phyloP scores from a whole-genome alignment of 2,329 filamentous ascomycete genomes.

The Apiospora aurea region DNA sequence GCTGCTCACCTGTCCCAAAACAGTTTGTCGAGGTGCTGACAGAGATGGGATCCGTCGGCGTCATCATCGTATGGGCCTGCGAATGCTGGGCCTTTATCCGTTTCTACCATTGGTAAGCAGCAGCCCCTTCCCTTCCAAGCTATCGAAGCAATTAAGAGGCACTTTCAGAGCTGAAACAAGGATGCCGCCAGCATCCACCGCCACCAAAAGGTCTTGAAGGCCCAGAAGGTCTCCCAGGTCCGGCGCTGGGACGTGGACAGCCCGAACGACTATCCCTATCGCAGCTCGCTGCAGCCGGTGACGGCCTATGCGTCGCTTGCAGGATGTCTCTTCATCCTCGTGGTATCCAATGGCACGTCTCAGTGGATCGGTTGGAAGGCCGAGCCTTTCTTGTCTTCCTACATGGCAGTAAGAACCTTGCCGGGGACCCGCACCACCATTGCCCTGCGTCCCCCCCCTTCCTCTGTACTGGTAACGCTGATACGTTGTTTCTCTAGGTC shows the following conservation, averaged over 20 bases:
- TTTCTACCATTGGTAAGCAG: conserved; percentile 45
- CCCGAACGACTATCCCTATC: conserved; percentile 46
- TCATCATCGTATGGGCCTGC: conserved; percentile 49
- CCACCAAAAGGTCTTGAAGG: conserved; percentile 35
- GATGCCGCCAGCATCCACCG: conserved; percentile 32
- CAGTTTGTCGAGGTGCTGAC: conserved; percentile 49
- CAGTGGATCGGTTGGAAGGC: conserved; percentile 46
- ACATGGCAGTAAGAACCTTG: conserved; percentile 44
- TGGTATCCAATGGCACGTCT: conserved; percentile 44
- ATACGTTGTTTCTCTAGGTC: conserved; percentile 33
- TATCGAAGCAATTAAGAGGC: neutral
- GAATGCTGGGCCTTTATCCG: conserved; percentile 50
- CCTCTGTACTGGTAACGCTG: neutral
- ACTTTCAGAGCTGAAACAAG: neutral
- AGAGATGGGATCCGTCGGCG: conserved; percentile 46
- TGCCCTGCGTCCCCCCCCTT: neutral
- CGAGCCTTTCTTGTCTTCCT: conserved; percentile 46
- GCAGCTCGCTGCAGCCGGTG: conserved; percentile 47
- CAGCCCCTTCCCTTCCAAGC: no score
- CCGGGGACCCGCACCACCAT: neutral
- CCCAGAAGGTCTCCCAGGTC: conserved; percentile 36
- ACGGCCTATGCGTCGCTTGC: conserved; percentile 44
- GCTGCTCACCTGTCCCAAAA: conserved; percentile 8
- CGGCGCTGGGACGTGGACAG: conserved; percentile 36
- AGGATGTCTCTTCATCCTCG: conserved; percentile 45